Base-by-base conservation (phyloP, 2,329 filamentous ascomycete species). In the Neonectria ditissima region DNA sequence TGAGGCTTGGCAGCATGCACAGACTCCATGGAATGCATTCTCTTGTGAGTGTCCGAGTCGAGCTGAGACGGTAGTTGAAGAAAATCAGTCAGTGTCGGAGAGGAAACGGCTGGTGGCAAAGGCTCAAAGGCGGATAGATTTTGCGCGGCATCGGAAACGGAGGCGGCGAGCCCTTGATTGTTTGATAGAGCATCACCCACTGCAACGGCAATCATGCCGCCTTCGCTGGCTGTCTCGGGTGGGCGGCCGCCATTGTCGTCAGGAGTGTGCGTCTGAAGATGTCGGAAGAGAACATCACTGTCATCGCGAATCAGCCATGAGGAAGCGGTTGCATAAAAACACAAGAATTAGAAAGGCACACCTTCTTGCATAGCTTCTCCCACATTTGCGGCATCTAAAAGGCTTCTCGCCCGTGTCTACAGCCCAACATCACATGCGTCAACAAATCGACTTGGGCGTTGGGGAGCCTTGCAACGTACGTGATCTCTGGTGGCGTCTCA, bases 321-420 rank as follows among this genome's bases (percentile, higher is more conserved):
- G 14, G 43, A 4, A 45, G 43, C 11, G 5, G 20, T n/a, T n/a
- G n/a, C n/a, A n/a, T n/a, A n/a, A n/a, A n/a, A n/a, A n/a, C n/a
- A n/a, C n/a, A n/a, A n/a, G n/a, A n/a, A n/a, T n/a, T n/a, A n/a
- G n/a, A n/a, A n/a, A n/a, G n/a, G n/a, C 32, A 13, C 1, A 43
- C 62, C 62, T 64, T 34, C 62, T 64, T 0, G 62, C 47, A 22
- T 64, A 64, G 11, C 45, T 56, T 32, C 24, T 64, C 7, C 52
- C 62, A 4, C 58, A 64, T 14, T 52, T 48, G 2, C 5, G 16
- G 5, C 62, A 64, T 43, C 47, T 62, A 14, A 64, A 64, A n/a
- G 62, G 62, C 14, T 41, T 62, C 43, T 64, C 62, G 11, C 62
- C 62, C 1, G 62, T 64, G 16, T 64, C 62, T 64, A 13, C 20